Evolutionary conservation across 352 stramenopile genomes (phyloP).

Genomic region (Phytophthora hybrid): DNA sequence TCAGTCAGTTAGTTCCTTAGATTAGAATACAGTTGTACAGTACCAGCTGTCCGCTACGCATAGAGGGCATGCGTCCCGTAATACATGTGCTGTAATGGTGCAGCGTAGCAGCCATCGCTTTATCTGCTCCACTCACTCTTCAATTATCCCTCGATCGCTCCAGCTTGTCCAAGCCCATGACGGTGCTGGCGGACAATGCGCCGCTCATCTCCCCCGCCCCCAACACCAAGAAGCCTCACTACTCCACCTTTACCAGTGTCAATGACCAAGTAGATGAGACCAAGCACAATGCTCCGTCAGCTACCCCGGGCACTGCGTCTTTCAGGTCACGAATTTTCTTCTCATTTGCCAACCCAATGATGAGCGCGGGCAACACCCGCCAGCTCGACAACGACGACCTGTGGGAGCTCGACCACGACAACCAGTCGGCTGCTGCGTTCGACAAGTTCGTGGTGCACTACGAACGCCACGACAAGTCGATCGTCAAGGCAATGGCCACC

Average conservation of each 20-base stretch:
- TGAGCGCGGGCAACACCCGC: conserved; percentile 51
- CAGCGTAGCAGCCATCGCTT: background rate
- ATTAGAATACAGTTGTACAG: background rate
- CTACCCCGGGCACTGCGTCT: conserved; percentile 22
- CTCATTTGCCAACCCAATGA: conserved; percentile 50
- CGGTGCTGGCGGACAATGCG: background rate
- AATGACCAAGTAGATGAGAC: conserved; percentile 10
- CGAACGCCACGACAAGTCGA: conserved; percentile 26
- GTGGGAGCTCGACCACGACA: conserved; percentile 47
- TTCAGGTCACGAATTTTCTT: conserved; percentile 51
- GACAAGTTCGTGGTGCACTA: conserved; percentile 35
- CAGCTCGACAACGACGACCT: conserved; percentile 56
- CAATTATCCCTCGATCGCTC: background rate
- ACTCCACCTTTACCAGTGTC: conserved; percentile 30
- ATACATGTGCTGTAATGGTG: background rate
- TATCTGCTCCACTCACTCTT: background rate
- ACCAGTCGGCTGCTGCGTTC: conserved; percentile 36
- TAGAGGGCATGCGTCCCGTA: background rate
- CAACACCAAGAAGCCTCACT: conserved; percentile 15
- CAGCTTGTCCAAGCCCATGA: background rate
- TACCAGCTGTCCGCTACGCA: background rate
- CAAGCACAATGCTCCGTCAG: conserved; percentile 7
- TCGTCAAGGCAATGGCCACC: conserved; percentile 35
- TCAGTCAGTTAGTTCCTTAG: no score
- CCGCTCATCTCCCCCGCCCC: conserved; percentile 20